Conservation (phyloP, 2,329 filamentous ascomycete species). For the Microdochium paspali region DNA sequence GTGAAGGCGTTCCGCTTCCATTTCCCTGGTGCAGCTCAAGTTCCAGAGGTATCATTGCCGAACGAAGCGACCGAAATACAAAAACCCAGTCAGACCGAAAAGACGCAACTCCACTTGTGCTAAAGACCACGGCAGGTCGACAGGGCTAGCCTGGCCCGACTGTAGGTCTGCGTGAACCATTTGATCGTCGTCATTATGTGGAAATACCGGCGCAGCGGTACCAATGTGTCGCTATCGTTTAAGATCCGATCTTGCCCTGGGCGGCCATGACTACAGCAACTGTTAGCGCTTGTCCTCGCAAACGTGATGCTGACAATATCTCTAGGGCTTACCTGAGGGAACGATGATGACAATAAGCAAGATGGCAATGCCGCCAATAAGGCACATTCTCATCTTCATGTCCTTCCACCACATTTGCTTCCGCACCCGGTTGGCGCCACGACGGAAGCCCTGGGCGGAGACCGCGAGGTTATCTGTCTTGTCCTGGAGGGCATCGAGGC, state of each 20-base stretch:
- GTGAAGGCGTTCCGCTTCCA: not conserved
- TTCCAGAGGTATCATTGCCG: not conserved
- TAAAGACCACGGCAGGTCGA: not conserved
- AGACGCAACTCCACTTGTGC: not conserved
- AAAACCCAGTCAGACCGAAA: not conserved
- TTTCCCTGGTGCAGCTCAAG: not conserved
- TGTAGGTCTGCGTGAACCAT: not conserved
- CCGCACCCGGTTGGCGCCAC: slow-evolving; percentile 90
- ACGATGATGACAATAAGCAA: slow-evolving; percentile 91
- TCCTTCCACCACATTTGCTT: slow-evolving; percentile 99
- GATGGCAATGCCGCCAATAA: slow-evolving; percentile 84
- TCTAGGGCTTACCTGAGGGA: slow-evolving; percentile 61
- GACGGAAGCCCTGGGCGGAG: slow-evolving; percentile 90
- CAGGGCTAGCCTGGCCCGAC: not conserved
- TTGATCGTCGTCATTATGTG: not conserved
- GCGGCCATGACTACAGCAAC: slow-evolving; percentile 22
- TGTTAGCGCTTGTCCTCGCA: too few species aligned
- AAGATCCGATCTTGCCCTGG: slow-evolving; percentile 3
- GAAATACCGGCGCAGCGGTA: not conserved
- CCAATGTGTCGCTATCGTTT: not conserved
- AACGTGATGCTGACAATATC: too few species aligned
- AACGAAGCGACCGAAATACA: not conserved
- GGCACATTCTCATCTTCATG: slow-evolving; percentile 99
- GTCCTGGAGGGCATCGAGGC: slow-evolving; percentile 23
- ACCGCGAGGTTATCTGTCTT: slow-evolving; percentile 80